phyloP scores from a whole-genome alignment of 1,284 basidiomycete genomes.

The Puccinia polysora region DNA sequence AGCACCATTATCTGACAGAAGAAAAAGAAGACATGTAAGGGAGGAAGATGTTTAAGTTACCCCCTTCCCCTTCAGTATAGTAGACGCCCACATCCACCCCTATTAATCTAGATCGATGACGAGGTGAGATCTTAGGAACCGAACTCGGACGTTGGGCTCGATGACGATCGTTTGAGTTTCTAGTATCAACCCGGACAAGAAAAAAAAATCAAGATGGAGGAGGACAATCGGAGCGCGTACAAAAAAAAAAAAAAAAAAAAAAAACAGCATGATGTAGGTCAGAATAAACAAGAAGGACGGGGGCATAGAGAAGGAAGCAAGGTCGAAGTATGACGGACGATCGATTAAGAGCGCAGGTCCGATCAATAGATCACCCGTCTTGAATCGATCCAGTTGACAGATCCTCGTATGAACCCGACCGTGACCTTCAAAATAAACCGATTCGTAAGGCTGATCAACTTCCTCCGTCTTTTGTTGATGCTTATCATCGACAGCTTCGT shows the following conservation, averaged over 20 bases:
- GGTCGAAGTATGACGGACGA: no score
- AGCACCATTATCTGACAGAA: no score
- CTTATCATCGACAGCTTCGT: no score
- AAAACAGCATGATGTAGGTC: background rate
- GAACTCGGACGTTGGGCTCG: slow-evolving; percentile 17
- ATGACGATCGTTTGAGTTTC: slow-evolving; percentile 36
- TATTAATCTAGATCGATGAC: slow-evolving; percentile 35
- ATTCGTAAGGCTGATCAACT: background rate
- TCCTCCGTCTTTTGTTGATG: no score
- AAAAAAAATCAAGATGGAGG: slow-evolving; percentile 3
- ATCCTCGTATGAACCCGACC: slow-evolving; percentile 12
- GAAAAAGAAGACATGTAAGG: no score
- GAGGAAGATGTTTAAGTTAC: no score
- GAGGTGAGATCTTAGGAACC: slow-evolving; percentile 17
- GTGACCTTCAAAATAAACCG: slow-evolving; percentile 29
- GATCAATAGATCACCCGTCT: background rate
- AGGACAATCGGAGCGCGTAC: background rate
- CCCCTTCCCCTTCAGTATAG: no score
- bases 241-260: background rate
- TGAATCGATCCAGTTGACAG: background rate
- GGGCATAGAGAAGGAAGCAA: background rate
- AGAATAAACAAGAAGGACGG: background rate
- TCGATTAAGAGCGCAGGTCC: slow-evolving; percentile 39
- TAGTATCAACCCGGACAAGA: background rate
- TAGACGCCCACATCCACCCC: no score